A percentile compares a stretch with the other conserved stretches of the same genome.
Evolutionary conservation across 192 early-diverging fungal species (phyloP).

Genomic region (Gamsiella multidivaricata): DNA sequence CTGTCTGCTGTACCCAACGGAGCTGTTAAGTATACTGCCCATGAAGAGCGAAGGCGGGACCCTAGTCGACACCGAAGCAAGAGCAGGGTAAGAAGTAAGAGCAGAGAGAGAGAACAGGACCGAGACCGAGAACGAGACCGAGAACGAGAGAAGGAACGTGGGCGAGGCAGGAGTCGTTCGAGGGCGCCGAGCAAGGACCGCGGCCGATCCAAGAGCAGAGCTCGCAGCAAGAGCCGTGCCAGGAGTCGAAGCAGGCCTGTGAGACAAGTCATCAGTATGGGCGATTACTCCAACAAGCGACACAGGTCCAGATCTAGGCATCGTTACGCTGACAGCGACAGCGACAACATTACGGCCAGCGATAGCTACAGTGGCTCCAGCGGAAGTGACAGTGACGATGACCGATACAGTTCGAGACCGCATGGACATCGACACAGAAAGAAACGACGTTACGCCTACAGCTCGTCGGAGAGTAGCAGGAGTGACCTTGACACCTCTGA

Average conservation of each 20-base stretch:
- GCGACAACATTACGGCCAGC: not conserved
- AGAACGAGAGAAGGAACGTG: not conserved
- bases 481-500: not conserved
- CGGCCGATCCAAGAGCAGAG: conserved; percentile 3
- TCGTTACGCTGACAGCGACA: not conserved
- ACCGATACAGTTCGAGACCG: too few relatives aligned
- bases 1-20: too few relatives aligned
- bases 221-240: conserved; percentile 12
- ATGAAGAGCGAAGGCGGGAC: conserved; percentile 2
- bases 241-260: conserved; percentile 29
- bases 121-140: conserved; percentile 4
- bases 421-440: not conserved
- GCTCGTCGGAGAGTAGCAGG: conserved; percentile 2
- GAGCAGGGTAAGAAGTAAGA: conserved; percentile 4
- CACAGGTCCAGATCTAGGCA: conserved; percentile 12
- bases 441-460: not conserved
- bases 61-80: conserved; percentile 5
- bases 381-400: too few relatives aligned
- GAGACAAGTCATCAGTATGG: conserved; percentile 23
- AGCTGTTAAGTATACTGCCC: not conserved
- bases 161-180: conserved; percentile 6
- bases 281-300: not conserved
- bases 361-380: conserved; percentile 3
- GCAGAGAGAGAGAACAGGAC: not conserved
- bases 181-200: conserved; percentile 10